Evolutionary conservation across 176 grass and related monocot genomes (phyloP).

Genomic region (Microstegium vimineum): DNA sequence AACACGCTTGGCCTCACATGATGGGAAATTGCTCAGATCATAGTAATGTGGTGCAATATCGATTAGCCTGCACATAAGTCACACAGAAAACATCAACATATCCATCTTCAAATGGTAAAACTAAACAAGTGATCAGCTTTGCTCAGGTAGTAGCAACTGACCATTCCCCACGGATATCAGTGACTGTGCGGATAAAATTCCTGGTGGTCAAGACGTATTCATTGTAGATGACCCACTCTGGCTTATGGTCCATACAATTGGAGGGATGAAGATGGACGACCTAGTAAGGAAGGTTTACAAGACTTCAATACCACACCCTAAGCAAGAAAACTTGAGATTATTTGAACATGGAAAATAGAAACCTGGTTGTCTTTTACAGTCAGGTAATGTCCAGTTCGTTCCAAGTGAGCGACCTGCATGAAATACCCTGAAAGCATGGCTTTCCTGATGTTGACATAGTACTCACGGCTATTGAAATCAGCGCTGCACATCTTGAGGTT

Average conservation of each 20-base stretch:
- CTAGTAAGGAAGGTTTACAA: constrained; percentile 21
- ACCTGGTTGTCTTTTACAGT: constrained; percentile 99
- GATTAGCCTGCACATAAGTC: constrained; percentile 52
- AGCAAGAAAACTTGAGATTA: not conserved
- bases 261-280: constrained; percentile 98
- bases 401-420: constrained; percentile 98
- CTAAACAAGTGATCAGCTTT: not conserved
- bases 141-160: constrained; percentile 25
- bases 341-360: constrained; percentile 1
- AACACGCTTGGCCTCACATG: constrained; percentile 82
- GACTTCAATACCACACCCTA: not conserved
- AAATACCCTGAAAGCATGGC: constrained; percentile 88
- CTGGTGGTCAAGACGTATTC: constrained; percentile 91
- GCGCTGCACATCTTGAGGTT: constrained; percentile 90
- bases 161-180: constrained; percentile 91
- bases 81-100: not conserved
- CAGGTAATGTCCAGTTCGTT: constrained; percentile 85
- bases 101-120: not conserved
- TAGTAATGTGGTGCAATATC: constrained; percentile 84
- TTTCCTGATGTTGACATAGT: constrained; percentile 90
- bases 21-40: constrained; percentile 78
- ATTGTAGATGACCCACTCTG: constrained; percentile 98
- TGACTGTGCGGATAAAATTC: constrained; percentile 92
- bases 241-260: constrained; percentile 87
- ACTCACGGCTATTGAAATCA: constrained; percentile 82